Conservation (phyloP, 2,329 filamentous ascomycete genomes). For the Leptoxyphium fumago region DNA sequence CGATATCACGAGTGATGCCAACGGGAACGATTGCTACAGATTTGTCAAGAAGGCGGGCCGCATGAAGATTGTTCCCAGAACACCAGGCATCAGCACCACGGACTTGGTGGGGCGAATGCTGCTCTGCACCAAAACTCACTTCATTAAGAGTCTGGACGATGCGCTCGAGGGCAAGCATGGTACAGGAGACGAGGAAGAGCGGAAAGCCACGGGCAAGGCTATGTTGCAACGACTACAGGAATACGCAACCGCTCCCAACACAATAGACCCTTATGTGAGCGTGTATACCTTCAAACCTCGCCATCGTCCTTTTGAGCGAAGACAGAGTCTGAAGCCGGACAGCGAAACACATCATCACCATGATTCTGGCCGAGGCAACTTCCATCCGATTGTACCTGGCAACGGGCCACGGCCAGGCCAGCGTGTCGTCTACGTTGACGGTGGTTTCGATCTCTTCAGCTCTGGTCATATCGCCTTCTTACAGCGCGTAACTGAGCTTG, state of each 20-base stretch:
- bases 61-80: slow-evolving; percentile 94
- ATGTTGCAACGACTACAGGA: slow-evolving; percentile 67
- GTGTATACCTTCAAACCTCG: slow-evolving; percentile 62
- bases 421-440: slow-evolving; percentile 84
- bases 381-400: slow-evolving; percentile 55
- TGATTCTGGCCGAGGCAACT: slow-evolving; percentile 43
- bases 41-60: slow-evolving; percentile 88
- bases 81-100: slow-evolving; percentile 90
- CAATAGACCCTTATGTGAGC: slow-evolving; percentile 60
- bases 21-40: slow-evolving; percentile 91
- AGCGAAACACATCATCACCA: slow-evolving; percentile 1
- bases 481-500: slow-evolving; percentile 55
- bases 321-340: slow-evolving; percentile 1
- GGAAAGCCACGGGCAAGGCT: slow-evolving; percentile 44
- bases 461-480: slow-evolving; percentile 96
- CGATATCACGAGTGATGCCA: slow-evolving; percentile 89
- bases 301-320: slow-evolving; percentile 4
- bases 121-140: slow-evolving; percentile 85
- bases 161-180: slow-evolving; percentile 59
- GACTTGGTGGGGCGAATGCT: slow-evolving; percentile 98
- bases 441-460: slow-evolving; percentile 91
- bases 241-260: slow-evolving; percentile 78
- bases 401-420: slow-evolving; percentile 61
- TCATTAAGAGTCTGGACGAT: slow-evolving; percentile 65
- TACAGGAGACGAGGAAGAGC: slow-evolving; percentile 52